Base-by-base conservation (phyloP, 2,329 filamentous ascomycete genomes). In the Arthrinium puccinioides region DNA sequence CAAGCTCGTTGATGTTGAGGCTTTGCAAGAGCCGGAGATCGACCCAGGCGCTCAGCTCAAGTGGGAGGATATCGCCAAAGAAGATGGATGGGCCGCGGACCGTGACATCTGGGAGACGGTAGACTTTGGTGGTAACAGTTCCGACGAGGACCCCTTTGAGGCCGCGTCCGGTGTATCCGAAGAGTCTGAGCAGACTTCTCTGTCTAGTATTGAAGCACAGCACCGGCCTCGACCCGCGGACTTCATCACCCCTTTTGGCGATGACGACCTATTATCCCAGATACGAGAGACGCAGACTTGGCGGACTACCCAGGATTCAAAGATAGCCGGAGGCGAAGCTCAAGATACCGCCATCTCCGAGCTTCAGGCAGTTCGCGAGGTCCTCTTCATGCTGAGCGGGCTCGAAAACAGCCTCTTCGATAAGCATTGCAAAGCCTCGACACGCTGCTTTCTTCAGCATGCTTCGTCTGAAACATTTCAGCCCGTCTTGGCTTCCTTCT, bases 371-470 rank as follows among this genome's bases (percentile, higher is more conserved):
- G 64, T 89, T 19, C 77, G 87, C 32, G 88, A 97, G 52, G 75
- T 79, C 0, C 66, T 96, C 1, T 90, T 87, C 50, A 94, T 96
- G 86, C 71, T 97, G 0, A 76, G 79, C 37, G 89, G 89, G 1
- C 64, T 92, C 4, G 74, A 80, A 6, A 90, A 84, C 3, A 82
- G 79, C 2, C 54, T 95, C 1, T 95, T 89, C 50, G 63, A 62
- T 39, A 16, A 48, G 4, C 52, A 66, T 33, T 65, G 62, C 11
- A 45, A 55, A 6, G 64, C 66, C 0, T 54, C 60, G 2, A 50
- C 61, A 4, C 49, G 48, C 2, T 74, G 67, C 37, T 67, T 74
- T 39, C 61, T 76, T 19, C 51, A 59, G 0, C 63, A 70, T 39
- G 55, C 74, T 9, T 67, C 68, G 0, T 66, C 63, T 64, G 66